Evolutionary conservation across 2,329 filamentous ascomycete species (phyloP), one percentile per base, ranked within the genome.

Genomic region (Chaetomium sp.): DNA sequence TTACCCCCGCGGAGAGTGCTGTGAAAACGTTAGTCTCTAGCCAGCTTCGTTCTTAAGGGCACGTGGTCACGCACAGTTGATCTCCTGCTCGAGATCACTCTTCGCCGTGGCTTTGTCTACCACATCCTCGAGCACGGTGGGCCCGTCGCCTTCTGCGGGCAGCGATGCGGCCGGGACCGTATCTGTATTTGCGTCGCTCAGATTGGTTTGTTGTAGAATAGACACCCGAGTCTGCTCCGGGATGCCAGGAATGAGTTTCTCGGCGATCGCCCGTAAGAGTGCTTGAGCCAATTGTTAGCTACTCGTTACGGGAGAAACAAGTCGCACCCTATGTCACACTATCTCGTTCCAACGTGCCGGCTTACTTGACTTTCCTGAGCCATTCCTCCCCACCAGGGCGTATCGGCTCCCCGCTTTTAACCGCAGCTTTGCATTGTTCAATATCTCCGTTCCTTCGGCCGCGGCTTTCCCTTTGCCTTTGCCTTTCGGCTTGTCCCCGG

Each of bases 311-410:
- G 19, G 19, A 27, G 19, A 27, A 27, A 27, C 19, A 27, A 27
- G 19, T 27, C 19, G 19, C 19, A 27, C 19, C 19, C 19, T 27
- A 27, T 27, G 19, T 27, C 19, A 27, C 19, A 27, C 19, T 27
- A 27, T 27, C 19, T 27, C 19, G 19, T 27, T 27, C 19, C 19
- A 27, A 27, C 45, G 10, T 27, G 8, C 38, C 27, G 11, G 41
- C 78, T 69, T 70, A 86, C 84, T 92, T 4, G 88, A 91, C 67
- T 95, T 95, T 5, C 89, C 90, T 1, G 85, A 87, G 0, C 89
- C 89, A 70, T 95, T 95, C 6, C 88, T 79, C 0, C 89, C 90
- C 19, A 92, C 76, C 1, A 95, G 74, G 0, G 88, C 89, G 74
- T 95, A 95, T 58, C 87, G 79, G 46, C 84, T 77, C 0, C 87